Evolutionary conservation across 257 asterid species (phyloP), one percentile per base, ranked within the genome.

Genomic region (Fraxinus anomala): DNA sequence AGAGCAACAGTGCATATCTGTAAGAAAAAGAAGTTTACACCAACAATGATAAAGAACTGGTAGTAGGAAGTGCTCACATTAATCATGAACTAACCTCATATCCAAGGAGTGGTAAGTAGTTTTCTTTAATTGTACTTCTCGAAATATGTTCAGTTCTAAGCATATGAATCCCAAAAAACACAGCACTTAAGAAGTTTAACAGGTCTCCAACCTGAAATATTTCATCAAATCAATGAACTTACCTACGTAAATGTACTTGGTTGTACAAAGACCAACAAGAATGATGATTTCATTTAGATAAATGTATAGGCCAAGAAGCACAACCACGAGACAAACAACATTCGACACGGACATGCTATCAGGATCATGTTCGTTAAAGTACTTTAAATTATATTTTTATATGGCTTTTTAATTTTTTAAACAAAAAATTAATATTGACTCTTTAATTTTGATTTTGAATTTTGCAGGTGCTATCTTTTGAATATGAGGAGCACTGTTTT

Each of bases 151-250:
- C 92, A 68, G 96, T 92, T 86, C 96, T 85, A 31, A 92, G 89
- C 92, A 89, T 91, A 84, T 92, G 97, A 72, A 92, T 84, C 80
- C 97, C 96, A 75, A 92, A 92, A 76, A 88, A 86, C 68, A 91
- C 89, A 0, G 97, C 96, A 84, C 97, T 91, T 80, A 85, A 82
- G 77, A 93, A 87, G 84, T 83, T 89, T 44, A 93, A 80, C 83
- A 91, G 84, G 85, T 93, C 97, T 14, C 97, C 97, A 79, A 93
- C 81, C 97, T 93, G 89, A 73, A 74, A 79, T 34, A 67, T 76
- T 66, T 33, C 49, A 24, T 33, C 66, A 79, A 77, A 36, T 61
- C 76, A 68, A 68, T 76, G 34, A 70, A 63, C 13, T 16, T 26
- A 34, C 67, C 44, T 31, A 42, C 24, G 76, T 37, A 40, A 54